A percentile compares a stretch with the other conserved stretches of the same genome.
These are phyloP conservation scores for Wickerhamomyces tratensis DNA, from an alignment of 805 yeast species.

Conservation along the genomic window DNA sequence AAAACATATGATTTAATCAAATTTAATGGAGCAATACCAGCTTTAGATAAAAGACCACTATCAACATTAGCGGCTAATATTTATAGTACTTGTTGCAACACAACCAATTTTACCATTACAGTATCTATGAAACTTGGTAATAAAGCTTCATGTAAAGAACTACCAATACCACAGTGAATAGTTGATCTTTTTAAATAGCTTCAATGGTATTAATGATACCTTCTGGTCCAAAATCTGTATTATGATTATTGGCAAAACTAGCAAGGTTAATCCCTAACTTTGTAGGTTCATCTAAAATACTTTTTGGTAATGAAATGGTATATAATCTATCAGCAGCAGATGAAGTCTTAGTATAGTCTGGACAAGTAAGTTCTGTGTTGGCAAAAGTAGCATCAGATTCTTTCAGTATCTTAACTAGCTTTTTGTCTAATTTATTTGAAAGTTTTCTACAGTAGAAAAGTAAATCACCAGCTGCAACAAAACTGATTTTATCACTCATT, in stretches of 20 bases:
- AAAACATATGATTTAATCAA: conserved; percentile 18
- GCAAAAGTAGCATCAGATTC: conserved; percentile 17
- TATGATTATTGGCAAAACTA: conserved; percentile 19
- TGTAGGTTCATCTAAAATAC: conserved; percentile 15
- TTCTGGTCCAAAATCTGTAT: conserved; percentile 18
- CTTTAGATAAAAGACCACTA: conserved; percentile 17
- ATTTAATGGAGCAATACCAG: conserved; percentile 19
- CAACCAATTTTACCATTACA: conserved; percentile 18
- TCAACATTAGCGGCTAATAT: conserved; percentile 18
- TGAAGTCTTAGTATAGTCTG: conserved; percentile 15
- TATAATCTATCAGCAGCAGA: conserved; percentile 18
- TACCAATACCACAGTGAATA: conserved; percentile 17
- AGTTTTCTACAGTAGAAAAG: conserved; percentile 18
- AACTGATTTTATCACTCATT: background rate
- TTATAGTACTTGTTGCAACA: conserved; percentile 16
- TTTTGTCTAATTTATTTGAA: conserved; percentile 16
- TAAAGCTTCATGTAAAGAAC: conserved; percentile 18
- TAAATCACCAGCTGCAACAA: conserved; percentile 21
- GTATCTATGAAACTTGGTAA: conserved; percentile 17
- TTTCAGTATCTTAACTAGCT: conserved; percentile 13
- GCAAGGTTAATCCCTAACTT: conserved; percentile 16
- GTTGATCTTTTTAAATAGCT: conserved; percentile 16
- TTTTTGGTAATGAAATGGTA: conserved; percentile 17
- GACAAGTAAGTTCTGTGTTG: conserved; percentile 21
- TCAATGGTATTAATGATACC: conserved; percentile 18